Conservation (phyloP, 2,329 filamentous ascomycete species). For the Rhinocladiella similis region DNA sequence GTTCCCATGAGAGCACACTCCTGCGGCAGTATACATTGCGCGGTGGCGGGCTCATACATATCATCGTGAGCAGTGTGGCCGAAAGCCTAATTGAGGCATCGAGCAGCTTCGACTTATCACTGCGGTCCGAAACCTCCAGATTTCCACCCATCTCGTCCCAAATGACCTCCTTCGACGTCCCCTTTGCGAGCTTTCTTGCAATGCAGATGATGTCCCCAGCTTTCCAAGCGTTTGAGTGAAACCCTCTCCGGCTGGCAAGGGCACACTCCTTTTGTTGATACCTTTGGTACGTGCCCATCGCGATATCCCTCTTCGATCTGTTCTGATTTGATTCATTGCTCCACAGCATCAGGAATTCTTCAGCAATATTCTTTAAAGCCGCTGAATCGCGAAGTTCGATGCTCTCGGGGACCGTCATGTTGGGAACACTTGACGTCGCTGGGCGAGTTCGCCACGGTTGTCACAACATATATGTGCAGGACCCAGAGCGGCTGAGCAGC, state of each 20-base stretch:
- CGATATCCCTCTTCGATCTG: neutral
- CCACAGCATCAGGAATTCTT: neutral
- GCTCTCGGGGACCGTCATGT: neutral
- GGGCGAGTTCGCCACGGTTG: neutral
- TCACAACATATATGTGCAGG: neutral
- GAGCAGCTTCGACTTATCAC: neutral
- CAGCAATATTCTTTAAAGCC: neutral
- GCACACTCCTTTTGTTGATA: slow-evolving; percentile 2
- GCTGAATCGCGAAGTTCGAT: neutral
- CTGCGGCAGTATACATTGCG: neutral
- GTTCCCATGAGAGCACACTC: neutral
- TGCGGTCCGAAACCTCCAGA: neutral
- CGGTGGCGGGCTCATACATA: neutral
- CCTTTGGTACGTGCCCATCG: neutral
- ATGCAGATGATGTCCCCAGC: neutral
- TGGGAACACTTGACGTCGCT: neutral
- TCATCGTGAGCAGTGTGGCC: slow-evolving; percentile 3
- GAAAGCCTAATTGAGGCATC: slow-evolving; percentile 3
- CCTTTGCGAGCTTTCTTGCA: neutral
- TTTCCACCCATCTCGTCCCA: neutral
- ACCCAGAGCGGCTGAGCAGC: neutral
- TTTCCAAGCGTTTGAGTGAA: neutral
- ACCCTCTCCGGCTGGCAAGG: neutral
- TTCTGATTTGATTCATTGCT: neutral
- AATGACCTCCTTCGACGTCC: neutral